Evolutionary conservation across 1,284 basidiomycete species (phyloP).

Genomic region (Puccinia brachypodii): DNA sequence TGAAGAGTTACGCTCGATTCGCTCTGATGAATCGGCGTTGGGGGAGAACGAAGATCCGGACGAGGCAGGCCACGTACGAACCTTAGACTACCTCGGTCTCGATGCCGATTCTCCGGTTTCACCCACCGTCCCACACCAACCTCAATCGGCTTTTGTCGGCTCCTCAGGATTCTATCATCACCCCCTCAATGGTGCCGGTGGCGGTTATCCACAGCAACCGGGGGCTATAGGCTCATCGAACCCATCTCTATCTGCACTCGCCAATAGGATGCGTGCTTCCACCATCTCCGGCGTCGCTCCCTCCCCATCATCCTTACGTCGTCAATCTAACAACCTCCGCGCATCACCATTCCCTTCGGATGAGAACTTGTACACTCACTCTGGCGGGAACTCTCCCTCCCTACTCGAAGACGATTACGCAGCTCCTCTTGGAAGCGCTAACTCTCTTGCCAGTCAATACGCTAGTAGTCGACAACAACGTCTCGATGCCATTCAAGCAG

Average conservation of each 20-base stretch:
- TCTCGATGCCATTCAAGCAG: slow-evolving; percentile 6
- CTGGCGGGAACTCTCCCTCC: not conserved
- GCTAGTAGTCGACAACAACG: slow-evolving; percentile 14
- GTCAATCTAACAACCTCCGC: slow-evolving; percentile 6
- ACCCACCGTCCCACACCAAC: slow-evolving; percentile 8
- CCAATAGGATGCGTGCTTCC: slow-evolving; percentile 34
- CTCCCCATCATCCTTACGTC: not conserved
- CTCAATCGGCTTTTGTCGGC: slow-evolving; percentile 31
- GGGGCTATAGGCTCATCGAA: not conserved
- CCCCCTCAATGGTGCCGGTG: slow-evolving; percentile 9
- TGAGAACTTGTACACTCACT: slow-evolving; percentile 17
- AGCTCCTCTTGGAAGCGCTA: slow-evolving; percentile 37
- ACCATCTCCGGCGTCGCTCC: slow-evolving; percentile 43
- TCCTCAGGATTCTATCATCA: slow-evolving; percentile 24
- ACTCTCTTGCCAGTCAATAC: slow-evolving; percentile 33
- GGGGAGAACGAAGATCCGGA: slow-evolving; percentile 54
- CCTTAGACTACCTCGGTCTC: slow-evolving; percentile 88
- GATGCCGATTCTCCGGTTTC: slow-evolving; percentile 64
- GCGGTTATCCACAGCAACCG: not conserved
- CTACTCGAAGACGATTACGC: slow-evolving; percentile 29
- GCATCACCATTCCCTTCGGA: slow-evolving; percentile 20
- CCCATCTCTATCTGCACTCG: slow-evolving; percentile 19
- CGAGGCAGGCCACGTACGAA: slow-evolving; percentile 87
- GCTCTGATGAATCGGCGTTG: slow-evolving; percentile 29
- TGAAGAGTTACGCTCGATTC: slow-evolving; percentile 37